Conservation (phyloP, 129 eudicot species). For the Artemisia annua region DNA sequence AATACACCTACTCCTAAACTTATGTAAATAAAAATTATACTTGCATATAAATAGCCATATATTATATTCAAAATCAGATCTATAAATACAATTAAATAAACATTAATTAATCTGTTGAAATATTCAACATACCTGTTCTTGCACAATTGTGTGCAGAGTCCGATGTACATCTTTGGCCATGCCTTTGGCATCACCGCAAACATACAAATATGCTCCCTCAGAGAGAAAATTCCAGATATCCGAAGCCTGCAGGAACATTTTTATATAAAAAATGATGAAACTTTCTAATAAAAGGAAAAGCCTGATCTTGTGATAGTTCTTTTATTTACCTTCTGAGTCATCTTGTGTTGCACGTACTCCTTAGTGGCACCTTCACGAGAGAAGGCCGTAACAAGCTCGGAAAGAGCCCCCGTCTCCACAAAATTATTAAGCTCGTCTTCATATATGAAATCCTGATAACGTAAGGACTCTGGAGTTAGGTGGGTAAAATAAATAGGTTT, state of each 20-base stretch:
- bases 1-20: conserved; percentile 19
- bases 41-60: not conserved
- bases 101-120: not conserved
- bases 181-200: conserved; percentile 99
- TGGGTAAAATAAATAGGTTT: not conserved
- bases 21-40: not conserved
- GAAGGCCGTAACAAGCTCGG: conserved; percentile 88
- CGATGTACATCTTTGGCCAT: conserved; percentile 99
- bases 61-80: not conserved
- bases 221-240: conserved; percentile 88
- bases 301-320: not conserved
- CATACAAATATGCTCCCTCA: conserved; percentile 83
- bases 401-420: conserved; percentile 77
- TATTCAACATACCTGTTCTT: conserved; percentile 75
- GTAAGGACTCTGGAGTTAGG: not conserved
- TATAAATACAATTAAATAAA: conserved; percentile 12
- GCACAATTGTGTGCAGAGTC: conserved; percentile 87
- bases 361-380: conserved; percentile 94
- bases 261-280: not conserved
- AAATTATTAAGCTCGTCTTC: conserved; percentile 75
- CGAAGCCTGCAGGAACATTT: conserved; percentile 55
- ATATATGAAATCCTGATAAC: conserved; percentile 74
- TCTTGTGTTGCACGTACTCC: conserved; percentile 97
- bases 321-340: conserved; percentile 63
- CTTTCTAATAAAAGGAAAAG: not conserved